Conservation (phyloP, 139 green algal genomes). For the Picochlorum sp. region DNA sequence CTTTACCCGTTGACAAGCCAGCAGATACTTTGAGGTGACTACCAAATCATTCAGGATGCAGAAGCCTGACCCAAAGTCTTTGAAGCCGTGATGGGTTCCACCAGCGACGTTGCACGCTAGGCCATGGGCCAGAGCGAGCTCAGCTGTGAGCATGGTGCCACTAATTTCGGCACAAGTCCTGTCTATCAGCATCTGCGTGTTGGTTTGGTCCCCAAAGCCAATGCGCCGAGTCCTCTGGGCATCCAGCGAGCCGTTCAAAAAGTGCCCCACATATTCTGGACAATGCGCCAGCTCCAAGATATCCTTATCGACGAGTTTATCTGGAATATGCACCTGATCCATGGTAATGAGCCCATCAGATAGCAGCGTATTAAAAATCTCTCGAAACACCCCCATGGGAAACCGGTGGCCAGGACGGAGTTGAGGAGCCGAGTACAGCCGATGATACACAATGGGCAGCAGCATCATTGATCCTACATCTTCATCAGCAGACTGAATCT, state of each 20-base stretch:
- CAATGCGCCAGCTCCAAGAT: conserved; percentile 37
- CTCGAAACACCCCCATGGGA: conserved; percentile 64
- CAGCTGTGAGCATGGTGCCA: conserved; percentile 79
- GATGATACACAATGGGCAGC: conserved; percentile 21
- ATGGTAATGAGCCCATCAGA: conserved; percentile 26
- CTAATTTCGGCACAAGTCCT: conserved; percentile 39
- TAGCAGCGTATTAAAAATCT: conserved; percentile 43
- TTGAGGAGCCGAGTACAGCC: conserved; percentile 53
- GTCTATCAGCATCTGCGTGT: conserved; percentile 31
- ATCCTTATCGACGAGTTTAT: conserved; percentile 12
- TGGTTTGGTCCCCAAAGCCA: conserved; percentile 35
- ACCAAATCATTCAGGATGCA: conserved; percentile 88
- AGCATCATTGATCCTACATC: background rate
- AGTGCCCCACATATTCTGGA: conserved; percentile 48
- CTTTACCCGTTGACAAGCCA: conserved; percentile 26
- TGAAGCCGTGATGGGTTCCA: conserved; percentile 76
- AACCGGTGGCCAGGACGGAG: conserved; percentile 62
- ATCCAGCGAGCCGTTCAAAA: conserved; percentile 16
- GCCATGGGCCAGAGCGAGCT: conserved; percentile 66
- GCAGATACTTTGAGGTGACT: conserved; percentile 46
- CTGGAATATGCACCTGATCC: conserved; percentile 10
- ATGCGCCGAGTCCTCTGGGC: conserved; percentile 42
- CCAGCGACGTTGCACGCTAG: conserved; percentile 75
- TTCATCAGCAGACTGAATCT: background rate
- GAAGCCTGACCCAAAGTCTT: conserved; percentile 59